Percentiles rank a stretch among this genome's conserved stretches.
Evolutionary conservation across 2,329 filamentous ascomycete species (phyloP).

Genomic region (Fusarium musae): DNA sequence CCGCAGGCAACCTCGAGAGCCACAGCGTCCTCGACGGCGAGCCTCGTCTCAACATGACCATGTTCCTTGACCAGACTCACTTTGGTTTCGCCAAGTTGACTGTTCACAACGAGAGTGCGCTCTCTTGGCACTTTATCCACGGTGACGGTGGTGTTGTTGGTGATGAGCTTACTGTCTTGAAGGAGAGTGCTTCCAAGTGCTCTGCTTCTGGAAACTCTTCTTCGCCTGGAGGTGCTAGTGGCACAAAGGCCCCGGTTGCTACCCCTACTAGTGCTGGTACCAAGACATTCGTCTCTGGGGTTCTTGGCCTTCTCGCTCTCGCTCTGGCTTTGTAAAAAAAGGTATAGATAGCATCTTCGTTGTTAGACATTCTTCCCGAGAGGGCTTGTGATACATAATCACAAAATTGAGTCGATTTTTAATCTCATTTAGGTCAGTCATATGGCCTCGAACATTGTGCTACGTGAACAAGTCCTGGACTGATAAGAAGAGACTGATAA

Average conservation of each 20-base stretch:
- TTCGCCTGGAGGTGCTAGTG: neutral
- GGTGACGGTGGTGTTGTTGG: neutral
- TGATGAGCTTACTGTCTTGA: neutral
- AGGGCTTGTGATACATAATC: neutral
- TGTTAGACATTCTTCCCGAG: neutral
- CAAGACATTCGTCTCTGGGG: neutral
- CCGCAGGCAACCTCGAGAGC: constrained; percentile 3
- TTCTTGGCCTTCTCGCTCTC: neutral
- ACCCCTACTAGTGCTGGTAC: neutral
- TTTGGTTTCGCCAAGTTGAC: constrained; percentile 12
- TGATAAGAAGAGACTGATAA: too few relatives aligned
- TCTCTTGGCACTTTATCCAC: neutral
- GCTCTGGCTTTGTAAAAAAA: neutral
- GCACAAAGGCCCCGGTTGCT: neutral
- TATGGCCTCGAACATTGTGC: neutral
- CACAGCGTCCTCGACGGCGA: neutral
- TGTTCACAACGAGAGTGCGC: neutral
- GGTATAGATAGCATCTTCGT: neutral
- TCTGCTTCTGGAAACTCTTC: neutral
- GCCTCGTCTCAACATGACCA: neutral
- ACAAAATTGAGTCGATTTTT: neutral
- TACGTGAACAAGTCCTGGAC: too few relatives aligned
- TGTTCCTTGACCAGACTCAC: neutral
- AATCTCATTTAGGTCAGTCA: too few relatives aligned
- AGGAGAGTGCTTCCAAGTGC: neutral